These are phyloP conservation scores for Pythium periplocum DNA, from an alignment of 352 stramenopile genomes.

Conservation along the genomic window DNA sequence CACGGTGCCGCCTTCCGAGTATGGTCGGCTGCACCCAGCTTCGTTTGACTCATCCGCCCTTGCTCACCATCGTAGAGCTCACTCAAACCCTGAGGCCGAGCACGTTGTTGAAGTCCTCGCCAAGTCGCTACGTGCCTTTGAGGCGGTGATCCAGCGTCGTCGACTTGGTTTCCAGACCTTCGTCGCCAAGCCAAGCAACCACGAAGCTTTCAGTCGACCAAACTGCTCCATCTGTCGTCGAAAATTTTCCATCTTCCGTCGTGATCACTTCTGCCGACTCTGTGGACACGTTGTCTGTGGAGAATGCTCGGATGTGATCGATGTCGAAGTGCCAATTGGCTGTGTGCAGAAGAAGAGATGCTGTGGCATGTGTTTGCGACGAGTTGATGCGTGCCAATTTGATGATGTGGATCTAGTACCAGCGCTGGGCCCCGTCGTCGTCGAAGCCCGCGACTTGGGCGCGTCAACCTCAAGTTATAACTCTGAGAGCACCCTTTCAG, in stretches of 20 bases:
- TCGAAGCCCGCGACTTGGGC: slow-evolving; percentile 24
- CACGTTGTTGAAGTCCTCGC: slow-evolving; percentile 37
- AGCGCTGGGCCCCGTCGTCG: slow-evolving; percentile 35
- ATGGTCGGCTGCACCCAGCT: slow-evolving; percentile 24
- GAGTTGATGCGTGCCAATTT: slow-evolving; percentile 49
- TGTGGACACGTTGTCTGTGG: slow-evolving; percentile 46
- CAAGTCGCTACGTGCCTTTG: slow-evolving; percentile 45
- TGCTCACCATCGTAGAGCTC: slow-evolving; percentile 21
- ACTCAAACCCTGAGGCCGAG: slow-evolving; percentile 43
- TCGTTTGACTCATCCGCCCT: slow-evolving; percentile 21
- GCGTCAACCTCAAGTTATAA: background rate
- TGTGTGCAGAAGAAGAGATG: slow-evolving; percentile 42
- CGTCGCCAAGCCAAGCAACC: slow-evolving; percentile 40
- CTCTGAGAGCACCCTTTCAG: slow-evolving; percentile 15
- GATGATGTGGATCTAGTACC: slow-evolving; percentile 47
- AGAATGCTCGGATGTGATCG: slow-evolving; percentile 48
- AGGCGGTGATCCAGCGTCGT: slow-evolving; percentile 48
- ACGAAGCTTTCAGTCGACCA: slow-evolving; percentile 10
- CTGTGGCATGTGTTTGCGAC: slow-evolving; percentile 48
- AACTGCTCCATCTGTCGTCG: slow-evolving; percentile 48
- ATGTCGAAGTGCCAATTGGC: slow-evolving; percentile 41
- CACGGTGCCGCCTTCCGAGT: slow-evolving; percentile 23
- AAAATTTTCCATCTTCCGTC: slow-evolving; percentile 35
- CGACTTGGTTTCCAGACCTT: slow-evolving; percentile 66
- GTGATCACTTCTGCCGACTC: slow-evolving; percentile 49